phyloP scores from a whole-genome alignment of 2,329 filamentous ascomycete genomes.

The Neurospora sp. region DNA sequence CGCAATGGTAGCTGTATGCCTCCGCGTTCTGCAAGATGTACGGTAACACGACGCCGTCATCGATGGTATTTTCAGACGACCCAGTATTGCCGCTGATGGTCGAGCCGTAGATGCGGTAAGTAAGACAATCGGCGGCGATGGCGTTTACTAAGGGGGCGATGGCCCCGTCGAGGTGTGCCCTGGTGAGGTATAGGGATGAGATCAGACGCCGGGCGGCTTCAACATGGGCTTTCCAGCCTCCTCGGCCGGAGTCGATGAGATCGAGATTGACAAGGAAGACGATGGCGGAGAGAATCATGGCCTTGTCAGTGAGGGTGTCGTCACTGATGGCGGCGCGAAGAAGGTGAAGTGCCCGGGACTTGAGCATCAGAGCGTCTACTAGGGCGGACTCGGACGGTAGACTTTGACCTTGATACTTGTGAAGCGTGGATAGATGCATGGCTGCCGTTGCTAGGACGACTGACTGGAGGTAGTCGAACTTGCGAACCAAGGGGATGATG shows the following conservation, averaged over 20 bases:
- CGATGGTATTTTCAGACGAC: conserved; percentile 25
- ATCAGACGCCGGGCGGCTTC: conserved; percentile 36
- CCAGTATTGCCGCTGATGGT: conserved; percentile 27
- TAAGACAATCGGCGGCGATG: conserved; percentile 39
- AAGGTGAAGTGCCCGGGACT: conserved; percentile 33
- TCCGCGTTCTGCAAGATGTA: conserved; percentile 30
- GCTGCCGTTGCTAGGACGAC: conserved; percentile 40
- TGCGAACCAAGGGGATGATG: conserved; percentile 31
- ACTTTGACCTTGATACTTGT: conserved; percentile 22
- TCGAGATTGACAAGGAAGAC: conserved; percentile 42
- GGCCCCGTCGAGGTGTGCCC: conserved; percentile 12
- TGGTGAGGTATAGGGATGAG: conserved; percentile 24
- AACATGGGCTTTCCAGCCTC: conserved; percentile 38
- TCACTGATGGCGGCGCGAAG: conserved; percentile 31
- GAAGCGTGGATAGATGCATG: conserved; percentile 36
- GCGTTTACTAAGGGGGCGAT: conserved; percentile 32
- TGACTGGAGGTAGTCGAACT: conserved; percentile 33
- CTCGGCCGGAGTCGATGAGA: conserved; percentile 38
- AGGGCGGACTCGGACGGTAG: conserved; percentile 20
- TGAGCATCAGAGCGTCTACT: conserved; percentile 35
- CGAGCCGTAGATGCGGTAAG: conserved; percentile 38
- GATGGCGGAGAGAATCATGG: conserved; percentile 31
- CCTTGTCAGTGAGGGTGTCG: conserved; percentile 25
- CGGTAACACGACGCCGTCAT: conserved; percentile 25
- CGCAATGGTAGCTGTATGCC: conserved; percentile 38